phyloP scores from a whole-genome alignment of 192 early-diverging fungal species.

The Rhizophagus prolifer region DNA sequence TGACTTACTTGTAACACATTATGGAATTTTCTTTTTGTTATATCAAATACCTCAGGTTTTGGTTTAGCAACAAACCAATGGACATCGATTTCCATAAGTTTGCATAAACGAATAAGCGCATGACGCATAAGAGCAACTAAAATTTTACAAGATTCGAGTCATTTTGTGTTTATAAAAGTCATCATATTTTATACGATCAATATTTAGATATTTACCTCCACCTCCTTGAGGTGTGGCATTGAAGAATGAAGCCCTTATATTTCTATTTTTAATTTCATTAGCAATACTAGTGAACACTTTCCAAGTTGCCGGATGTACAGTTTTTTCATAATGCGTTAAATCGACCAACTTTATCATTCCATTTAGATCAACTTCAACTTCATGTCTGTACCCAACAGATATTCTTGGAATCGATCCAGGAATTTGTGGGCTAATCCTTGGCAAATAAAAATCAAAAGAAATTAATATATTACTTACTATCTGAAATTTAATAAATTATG shows the following conservation, averaged over 20 bases:
- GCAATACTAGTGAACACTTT: slow-evolving; percentile 56
- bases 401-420: slow-evolving; percentile 76
- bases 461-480: background rate
- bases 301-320: slow-evolving; percentile 69
- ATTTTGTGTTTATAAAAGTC: background rate
- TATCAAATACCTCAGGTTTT: slow-evolving; percentile 82
- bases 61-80: slow-evolving; percentile 81
- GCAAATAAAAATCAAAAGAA: background rate
- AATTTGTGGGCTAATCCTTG: slow-evolving; percentile 64
- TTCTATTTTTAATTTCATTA: slow-evolving; percentile 52
- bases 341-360: slow-evolving; percentile 67
- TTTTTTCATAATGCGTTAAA: slow-evolving; percentile 61
- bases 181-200: background rate
- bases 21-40: slow-evolving; percentile 87
- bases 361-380: slow-evolving; percentile 74
- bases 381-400: slow-evolving; percentile 61
- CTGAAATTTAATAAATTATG: background rate
- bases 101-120: slow-evolving; percentile 69
- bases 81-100: slow-evolving; percentile 63
- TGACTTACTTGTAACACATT: slow-evolving; percentile 68
- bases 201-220: slow-evolving; percentile 48
- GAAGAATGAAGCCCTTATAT: slow-evolving; percentile 69
- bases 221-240: slow-evolving; percentile 86
- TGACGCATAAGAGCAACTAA: slow-evolving; percentile 86
- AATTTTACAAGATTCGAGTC: background rate